Evolutionary conservation across 306 rosid species (phyloP), one percentile per base, ranked within the genome.

Genomic region (Fragaria vesca): DNA sequence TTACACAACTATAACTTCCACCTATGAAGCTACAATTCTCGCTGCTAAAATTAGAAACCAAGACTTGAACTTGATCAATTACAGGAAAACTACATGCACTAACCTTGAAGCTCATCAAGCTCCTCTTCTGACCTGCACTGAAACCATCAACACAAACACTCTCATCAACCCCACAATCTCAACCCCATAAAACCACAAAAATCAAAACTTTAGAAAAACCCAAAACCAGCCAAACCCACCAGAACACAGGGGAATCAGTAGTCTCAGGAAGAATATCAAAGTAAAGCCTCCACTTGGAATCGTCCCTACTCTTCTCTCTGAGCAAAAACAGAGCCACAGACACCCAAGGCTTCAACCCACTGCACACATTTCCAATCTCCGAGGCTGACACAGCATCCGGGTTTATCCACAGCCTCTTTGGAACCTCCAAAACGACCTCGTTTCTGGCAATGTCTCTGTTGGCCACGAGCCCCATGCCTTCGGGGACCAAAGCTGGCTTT

Each of bases 61-160:
- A 61, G 63, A 2, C 2, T 57, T 57, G 30, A 61, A 12, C 10
- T 26, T 10, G 38, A 24, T 60, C 32, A 40, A 6, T 40, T 40
- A 40, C 43, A 24, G 24, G 26, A 54, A 15, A 54, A n/a, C n/a
- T n/a, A n/a, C n/a, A n/a, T n/a, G 15, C 18, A 84, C 91, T 73
- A 82, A 95, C 98, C 97, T 90, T 88, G 95, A 77, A 92, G 87
- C 71, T 92, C 93, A 11, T 83, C 78, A 50, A 95, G 97, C 95
- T 95, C 98, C 87, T 92, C 93, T 88, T 92, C 97, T 90, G 97
- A 95, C 98, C 98, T 95, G 98, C 97, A 81, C 98, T 89, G 97
- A 85, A 94, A 88, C 86, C 90, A 87, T 75, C 84, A 82, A 87
- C 34, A 60, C 45, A 84, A 76, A 42, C 76, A 65, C 45, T 86